Evolutionary conservation across 108 stramenopile species (phyloP).

Genomic region (Aurantiochytrium sp.): DNA sequence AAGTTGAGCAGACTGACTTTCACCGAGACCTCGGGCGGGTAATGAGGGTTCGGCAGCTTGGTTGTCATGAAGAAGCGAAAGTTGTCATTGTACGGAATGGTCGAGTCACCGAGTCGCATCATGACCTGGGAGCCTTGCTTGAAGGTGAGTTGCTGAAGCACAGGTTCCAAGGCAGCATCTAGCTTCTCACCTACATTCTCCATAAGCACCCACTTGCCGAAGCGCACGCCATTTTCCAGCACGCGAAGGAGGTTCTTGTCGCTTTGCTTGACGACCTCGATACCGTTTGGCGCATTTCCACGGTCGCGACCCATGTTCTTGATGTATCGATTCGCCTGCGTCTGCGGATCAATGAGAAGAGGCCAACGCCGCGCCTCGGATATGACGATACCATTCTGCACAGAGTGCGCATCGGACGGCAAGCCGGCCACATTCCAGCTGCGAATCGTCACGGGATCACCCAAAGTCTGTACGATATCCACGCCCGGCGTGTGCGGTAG

Average conservation of each 20-base stretch:
- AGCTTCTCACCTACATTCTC: constrained; percentile 60
- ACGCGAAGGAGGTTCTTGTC: constrained; percentile 56
- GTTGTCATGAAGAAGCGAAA: constrained; percentile 61
- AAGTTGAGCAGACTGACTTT: constrained; percentile 60
- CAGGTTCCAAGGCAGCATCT: constrained; percentile 59
- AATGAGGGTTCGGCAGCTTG: constrained; percentile 61
- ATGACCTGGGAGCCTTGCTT: constrained; percentile 58
- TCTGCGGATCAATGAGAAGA: constrained; percentile 60
- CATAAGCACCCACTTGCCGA: constrained; percentile 60
- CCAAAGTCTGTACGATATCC: constrained; percentile 38
- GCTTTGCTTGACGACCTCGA: constrained; percentile 54
- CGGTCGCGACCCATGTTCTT: constrained; percentile 55
- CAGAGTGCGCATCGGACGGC: constrained; percentile 47
- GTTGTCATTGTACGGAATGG: constrained; percentile 55
- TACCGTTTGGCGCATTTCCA: constrained; percentile 40
- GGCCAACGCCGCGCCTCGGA: constrained; percentile 57
- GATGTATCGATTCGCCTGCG: constrained; percentile 58
- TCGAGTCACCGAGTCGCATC: constrained; percentile 59
- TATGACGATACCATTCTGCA: constrained; percentile 63
- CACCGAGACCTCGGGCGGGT: constrained; percentile 54
- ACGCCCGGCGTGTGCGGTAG: constrained; percentile 43
- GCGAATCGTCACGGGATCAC: constrained; percentile 44
- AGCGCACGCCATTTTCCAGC: constrained; percentile 57
- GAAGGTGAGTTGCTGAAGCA: constrained; percentile 59
- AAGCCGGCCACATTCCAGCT: constrained; percentile 47